Base-by-base conservation (phyloP, 1,284 basidiomycete genomes). In the Cryptococcus maquisensis region DNA sequence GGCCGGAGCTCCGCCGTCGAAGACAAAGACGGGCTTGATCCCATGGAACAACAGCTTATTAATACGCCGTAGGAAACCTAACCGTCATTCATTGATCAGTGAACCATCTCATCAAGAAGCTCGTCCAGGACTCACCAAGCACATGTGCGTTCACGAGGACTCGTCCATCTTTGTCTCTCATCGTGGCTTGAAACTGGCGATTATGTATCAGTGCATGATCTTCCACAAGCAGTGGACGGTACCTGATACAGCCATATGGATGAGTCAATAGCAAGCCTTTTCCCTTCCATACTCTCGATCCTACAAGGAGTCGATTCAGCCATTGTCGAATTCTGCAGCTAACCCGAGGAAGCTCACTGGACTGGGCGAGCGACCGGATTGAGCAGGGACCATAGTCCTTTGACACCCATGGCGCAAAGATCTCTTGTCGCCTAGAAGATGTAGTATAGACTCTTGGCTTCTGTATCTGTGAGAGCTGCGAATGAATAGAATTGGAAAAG, bases 11-110 rank as follows among this genome's bases (percentile, higher is more conserved):
- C 91, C 93, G 35, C 93, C 93, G 74, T 98, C 93, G 68, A 98
- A 98, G 8, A 98, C 92, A 68, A 98, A 98, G 23, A 98, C 92
- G 0, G 94, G 94, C 71, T 90, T 93, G 71, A 97, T 94, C 13
- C 93, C 93, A 70, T 96, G 94, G 76, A 94, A 98, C 46, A 99
- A 77, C 16, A 99, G 81, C 75, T 98, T 98, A 75, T 87, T 86
- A 55, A 98, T 97, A 4, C 96, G 82, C 35, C 93, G 81, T 48
- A 96, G 79, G 74, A 98, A 98, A 21, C 75, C 74, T 76, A 45
- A 18, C 2, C 10, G 26, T 23, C 10, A 28, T 23, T 45, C 26
- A 28, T 12, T 32, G 28, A 32, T 32, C 28, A 32, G 10, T 32
- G 28, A 10, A 6, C 4, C 28, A 10, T 10, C 10, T 32, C 28